Conservation (phyloP, 257 asterid species). For the Nemophila menziesii region DNA sequence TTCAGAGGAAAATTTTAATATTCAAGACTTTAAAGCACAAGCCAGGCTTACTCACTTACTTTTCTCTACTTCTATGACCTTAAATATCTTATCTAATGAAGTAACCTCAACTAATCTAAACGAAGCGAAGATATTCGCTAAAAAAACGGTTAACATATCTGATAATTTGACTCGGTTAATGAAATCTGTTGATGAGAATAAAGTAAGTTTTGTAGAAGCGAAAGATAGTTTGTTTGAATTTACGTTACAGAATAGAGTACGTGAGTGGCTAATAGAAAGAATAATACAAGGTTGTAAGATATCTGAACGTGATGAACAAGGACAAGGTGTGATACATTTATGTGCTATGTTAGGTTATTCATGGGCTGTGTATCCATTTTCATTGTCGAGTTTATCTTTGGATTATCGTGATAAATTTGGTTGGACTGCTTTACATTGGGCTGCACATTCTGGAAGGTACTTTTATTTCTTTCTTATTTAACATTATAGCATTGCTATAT, state of each 20-base stretch:
- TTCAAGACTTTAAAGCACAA: constrained; percentile 54
- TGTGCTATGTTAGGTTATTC: constrained; percentile 75
- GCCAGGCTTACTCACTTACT: constrained; percentile 57
- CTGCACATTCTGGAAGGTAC: constrained; percentile 76
- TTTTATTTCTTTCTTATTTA: not conserved
- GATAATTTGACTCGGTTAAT: constrained; percentile 36
- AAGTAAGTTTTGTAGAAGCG: constrained; percentile 39
- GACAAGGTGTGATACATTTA: constrained; percentile 74
- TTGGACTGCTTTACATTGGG: constrained; percentile 86
- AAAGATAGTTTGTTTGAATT: constrained; percentile 57
- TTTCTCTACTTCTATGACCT: constrained; percentile 50
- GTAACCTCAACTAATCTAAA: constrained; percentile 32
- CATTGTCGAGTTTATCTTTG: constrained; percentile 57
- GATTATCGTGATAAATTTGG: constrained; percentile 74
- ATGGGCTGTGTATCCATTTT: constrained; percentile 54
- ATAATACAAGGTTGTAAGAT: constrained; percentile 42
- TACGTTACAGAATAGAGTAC: constrained; percentile 45
- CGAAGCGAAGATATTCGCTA: constrained; percentile 46
- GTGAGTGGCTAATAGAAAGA: constrained; percentile 63
- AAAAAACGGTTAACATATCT: constrained; percentile 29
- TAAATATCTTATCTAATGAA: constrained; percentile 29
- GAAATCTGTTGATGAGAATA: constrained; percentile 35
- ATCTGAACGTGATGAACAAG: constrained; percentile 57
- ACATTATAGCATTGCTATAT: too few relatives aligned
- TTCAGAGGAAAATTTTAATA: constrained; percentile 26